Evolutionary conservation across 225 moss, liverwort and hornwort species (phyloP).

Genomic region (Polytrichum commune): DNA sequence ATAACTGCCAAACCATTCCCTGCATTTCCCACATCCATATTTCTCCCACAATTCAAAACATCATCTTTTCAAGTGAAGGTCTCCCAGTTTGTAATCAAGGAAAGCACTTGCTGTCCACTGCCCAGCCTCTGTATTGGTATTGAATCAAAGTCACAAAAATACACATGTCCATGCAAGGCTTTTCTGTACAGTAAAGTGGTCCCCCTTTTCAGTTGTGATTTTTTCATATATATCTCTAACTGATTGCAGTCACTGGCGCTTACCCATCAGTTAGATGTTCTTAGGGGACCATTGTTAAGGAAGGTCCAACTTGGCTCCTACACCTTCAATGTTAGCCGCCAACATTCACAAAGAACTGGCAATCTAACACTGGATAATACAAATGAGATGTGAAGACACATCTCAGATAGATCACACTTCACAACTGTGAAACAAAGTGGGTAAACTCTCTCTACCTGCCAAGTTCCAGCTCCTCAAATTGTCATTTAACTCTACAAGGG

Average conservation of each 20-base stretch:
- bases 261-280: not conserved
- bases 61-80: not conserved
- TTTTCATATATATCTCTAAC: not conserved
- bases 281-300: not conserved
- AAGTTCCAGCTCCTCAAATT: no score
- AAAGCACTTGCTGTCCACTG: not conserved
- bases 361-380: not conserved
- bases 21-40: conserved; percentile 47
- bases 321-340: not conserved
- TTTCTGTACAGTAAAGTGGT: conserved; percentile 2
- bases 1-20: conserved; percentile 67
- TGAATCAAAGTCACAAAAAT: not conserved
- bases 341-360: conserved; percentile 1
- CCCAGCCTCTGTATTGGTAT: not conserved
- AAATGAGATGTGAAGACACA: not conserved
- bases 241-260: not conserved
- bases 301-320: conserved; percentile 1
- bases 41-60: conserved; percentile 32
- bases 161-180: not conserved
- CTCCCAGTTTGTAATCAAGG: no score
- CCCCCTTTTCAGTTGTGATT: not conserved
- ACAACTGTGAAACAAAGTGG: no score
- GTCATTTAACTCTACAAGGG: not conserved
- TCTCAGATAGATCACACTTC: not conserved
- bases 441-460: no score